These are phyloP conservation scores for Dothistroma septosporum DNA, from an alignment of 2,329 filamentous ascomycete genomes.

Conservation along the genomic window DNA sequence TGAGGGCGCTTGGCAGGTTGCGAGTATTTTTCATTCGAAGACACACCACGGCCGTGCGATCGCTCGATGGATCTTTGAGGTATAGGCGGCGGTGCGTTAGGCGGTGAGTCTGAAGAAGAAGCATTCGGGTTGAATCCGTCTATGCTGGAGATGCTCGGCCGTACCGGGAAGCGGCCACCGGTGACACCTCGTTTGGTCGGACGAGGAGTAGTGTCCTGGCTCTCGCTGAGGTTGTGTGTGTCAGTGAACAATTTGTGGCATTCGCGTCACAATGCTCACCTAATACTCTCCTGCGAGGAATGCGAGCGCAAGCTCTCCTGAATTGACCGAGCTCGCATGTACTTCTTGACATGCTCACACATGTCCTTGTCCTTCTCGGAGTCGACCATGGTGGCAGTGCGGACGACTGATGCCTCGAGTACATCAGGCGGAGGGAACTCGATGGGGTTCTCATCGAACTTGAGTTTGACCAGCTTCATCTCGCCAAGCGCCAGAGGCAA, in stretches of 20 bases:
- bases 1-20: slow-evolving; percentile 57
- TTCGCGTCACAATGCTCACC: slow-evolving; percentile 18
- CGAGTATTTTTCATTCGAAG: slow-evolving; percentile 19
- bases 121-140: slow-evolving; percentile 56
- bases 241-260: not conserved
- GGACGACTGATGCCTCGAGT: slow-evolving; percentile 29
- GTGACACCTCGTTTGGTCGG: slow-evolving; percentile 55
- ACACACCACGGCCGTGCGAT: slow-evolving; percentile 60
- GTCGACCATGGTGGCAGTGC: slow-evolving; percentile 42
- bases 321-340: slow-evolving; percentile 46
- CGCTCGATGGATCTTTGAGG: slow-evolving; percentile 60
- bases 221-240: slow-evolving; percentile 54
- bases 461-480: slow-evolving; percentile 87
- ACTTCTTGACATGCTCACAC: slow-evolving; percentile 58
- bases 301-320: slow-evolving; percentile 25
- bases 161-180: slow-evolving; percentile 57
- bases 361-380: slow-evolving; percentile 59
- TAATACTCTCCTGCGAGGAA: slow-evolving; percentile 26
- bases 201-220: slow-evolving; percentile 70
- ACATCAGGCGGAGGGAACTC: slow-evolving; percentile 62
- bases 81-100: slow-evolving; percentile 65
- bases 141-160: slow-evolving; percentile 60
- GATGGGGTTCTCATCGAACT: slow-evolving; percentile 83
- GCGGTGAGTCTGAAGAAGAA: slow-evolving; percentile 59
- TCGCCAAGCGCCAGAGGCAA: slow-evolving; percentile 80